Evolutionary conservation across 768 basidiomycete genomes (phyloP).

Genomic region (Agaricus subrufescens): DNA sequence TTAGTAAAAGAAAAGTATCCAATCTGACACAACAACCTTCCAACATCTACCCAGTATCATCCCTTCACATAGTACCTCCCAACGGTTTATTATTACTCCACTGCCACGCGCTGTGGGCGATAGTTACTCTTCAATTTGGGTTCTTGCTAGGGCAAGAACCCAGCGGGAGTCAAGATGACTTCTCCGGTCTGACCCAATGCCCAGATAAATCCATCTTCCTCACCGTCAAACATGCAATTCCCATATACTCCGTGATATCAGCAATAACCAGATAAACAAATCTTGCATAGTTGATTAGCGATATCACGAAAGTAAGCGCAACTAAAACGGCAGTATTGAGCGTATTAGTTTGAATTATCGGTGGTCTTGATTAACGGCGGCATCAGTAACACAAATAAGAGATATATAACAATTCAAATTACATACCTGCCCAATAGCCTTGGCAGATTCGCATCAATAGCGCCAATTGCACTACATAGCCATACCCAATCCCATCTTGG

Average conservation of each 20-base stretch:
- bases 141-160: background rate
- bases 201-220: constrained; percentile 67
- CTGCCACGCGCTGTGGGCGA: too few relatives aligned
- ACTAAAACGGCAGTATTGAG: constrained; percentile 67
- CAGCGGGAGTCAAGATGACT: background rate
- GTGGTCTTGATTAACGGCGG: constrained; percentile 34
- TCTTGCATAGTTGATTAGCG: constrained; percentile 65
- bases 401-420: background rate
- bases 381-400: background rate
- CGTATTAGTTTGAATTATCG: constrained; percentile 70
- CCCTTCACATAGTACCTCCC: too few relatives aligned
- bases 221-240: constrained; percentile 94
- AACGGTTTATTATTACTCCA: too few relatives aligned
- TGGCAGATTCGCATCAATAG: constrained; percentile 79
- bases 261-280: constrained; percentile 81
- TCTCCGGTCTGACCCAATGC: constrained; percentile 11
- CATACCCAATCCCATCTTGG: constrained; percentile 88
- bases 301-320: constrained; percentile 61
- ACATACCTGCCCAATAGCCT: constrained; percentile 62
- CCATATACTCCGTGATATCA: constrained; percentile 87
- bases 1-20: too few relatives aligned
- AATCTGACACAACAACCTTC: too few relatives aligned
- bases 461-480: constrained; percentile 74
- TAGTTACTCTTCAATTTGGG: background rate
- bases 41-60: too few relatives aligned